Base-by-base conservation (phyloP, 331 rosid genomes). In the Rosa hybrid region DNA sequence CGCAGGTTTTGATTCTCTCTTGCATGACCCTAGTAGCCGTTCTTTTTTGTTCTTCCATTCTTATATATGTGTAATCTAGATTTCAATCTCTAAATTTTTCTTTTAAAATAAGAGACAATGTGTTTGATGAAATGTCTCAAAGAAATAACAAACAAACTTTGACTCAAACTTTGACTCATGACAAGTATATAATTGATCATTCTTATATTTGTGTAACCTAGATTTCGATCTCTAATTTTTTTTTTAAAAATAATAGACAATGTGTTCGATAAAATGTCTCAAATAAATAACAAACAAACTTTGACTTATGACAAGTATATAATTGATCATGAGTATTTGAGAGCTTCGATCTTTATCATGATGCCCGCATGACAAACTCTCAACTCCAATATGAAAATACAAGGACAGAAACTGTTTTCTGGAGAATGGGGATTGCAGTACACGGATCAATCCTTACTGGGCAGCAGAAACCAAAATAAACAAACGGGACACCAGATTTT, bases 1-100 rank as follows among this genome's bases (percentile, higher is more conserved):
- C 77, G 16, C 11, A 20, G 16, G 8, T 10, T 75, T 75, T 67
- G 46, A 63, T 76, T 76, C 53, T 57, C 67, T 42, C 25, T 39
- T 71, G 17, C 7, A 71, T 51, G 57, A 14, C 57, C n/a, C 8
- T 53, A 53, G 20, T 20, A 56, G n/a, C 27, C 27, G 0, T 54
- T 56, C 63, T 7, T n/a, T 56, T 20, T 56, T 4, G 23, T 56
- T 56, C 5, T 20, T 16, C 20, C n/a, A 53, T 53, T 53, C 0
- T 11, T 20, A 54, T 54, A 18, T 59, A 9, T n/a, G 4, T 18
- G 27, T 2, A 56, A 56, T 8, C 23, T 0, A 56, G 63, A 56
- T 20, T 3, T 53, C 21, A 0, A 54, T n/a, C 25, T n/a, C 64
- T 57, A 57, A 57, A 2, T 56, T n/a, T 56, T 20, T 16, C 25